Percentiles rank a stretch among this genome's conserved stretches.
phyloP scores from a whole-genome alignment of 2,329 filamentous ascomycete genomes.

The Trichoderma oligosporum region DNA sequence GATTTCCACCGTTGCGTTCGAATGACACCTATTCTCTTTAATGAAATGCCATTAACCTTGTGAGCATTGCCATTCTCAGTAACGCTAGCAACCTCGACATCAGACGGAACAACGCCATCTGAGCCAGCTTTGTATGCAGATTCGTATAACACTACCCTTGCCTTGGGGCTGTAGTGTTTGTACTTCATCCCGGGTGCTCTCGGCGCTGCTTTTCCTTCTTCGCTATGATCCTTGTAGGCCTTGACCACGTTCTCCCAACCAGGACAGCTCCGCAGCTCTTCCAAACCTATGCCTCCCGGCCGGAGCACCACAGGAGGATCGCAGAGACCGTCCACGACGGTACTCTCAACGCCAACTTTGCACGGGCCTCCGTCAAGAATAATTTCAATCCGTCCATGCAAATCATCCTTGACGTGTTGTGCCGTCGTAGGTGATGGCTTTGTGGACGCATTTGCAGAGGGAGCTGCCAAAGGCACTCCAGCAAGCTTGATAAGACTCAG shows the following conservation, averaged over 20 bases:
- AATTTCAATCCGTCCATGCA: constrained; percentile 75
- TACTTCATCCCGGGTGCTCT: constrained; percentile 98
- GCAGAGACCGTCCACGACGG: constrained; percentile 87
- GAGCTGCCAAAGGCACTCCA: constrained; percentile 77
- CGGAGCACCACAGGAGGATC: constrained; percentile 76
- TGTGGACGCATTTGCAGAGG: constrained; percentile 91
- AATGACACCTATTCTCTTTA: constrained; percentile 54
- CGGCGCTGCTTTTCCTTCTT: constrained; percentile 62
- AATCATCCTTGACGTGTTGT: constrained; percentile 81
- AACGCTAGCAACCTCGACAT: constrained; percentile 29
- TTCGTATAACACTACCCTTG: constrained; percentile 80
- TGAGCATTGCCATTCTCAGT: constrained; percentile 17
- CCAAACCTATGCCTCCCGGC: constrained; percentile 82
- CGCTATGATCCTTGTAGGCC: constrained; percentile 73
- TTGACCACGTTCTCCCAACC: constrained; percentile 79
- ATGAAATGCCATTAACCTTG: constrained; percentile 39
- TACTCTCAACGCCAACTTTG: constrained; percentile 89
- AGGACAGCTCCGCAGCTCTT: constrained; percentile 65
- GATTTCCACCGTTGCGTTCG: constrained; percentile 53
- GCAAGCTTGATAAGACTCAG: constrained; percentile 79
- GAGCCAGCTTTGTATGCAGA: constrained; percentile 37
- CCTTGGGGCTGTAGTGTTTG: constrained; percentile 92
- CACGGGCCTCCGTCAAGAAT: constrained; percentile 89
- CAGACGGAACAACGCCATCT: constrained; percentile 36
- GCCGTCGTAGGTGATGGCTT: constrained; percentile 89